Evolutionary conservation across 495 filamentous ascomycete species (phyloP), one percentile per base, ranked within the genome.

Genomic region (Neurospora sp.): DNA sequence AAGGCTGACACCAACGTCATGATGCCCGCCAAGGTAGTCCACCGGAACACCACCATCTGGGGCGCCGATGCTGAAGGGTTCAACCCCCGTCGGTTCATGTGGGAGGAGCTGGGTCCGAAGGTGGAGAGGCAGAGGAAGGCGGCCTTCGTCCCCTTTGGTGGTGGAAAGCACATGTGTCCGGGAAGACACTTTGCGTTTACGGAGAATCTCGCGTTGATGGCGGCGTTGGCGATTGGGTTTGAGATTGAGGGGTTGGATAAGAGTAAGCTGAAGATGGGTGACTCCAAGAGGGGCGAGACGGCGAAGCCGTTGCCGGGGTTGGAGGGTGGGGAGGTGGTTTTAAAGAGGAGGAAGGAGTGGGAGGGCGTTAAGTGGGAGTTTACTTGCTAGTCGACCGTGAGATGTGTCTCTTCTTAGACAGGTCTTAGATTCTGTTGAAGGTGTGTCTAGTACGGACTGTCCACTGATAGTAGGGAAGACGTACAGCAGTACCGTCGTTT

Each of bases 161-260:
- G 84, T 5, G 85, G 85, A 9, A 76, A 73, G 69, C 77, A 80
- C 18, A 40, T 86, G 27, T 87, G 85, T 74, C 85, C 85, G 1
- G 85, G 85, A 0, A 73, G 83, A 8, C 74, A 79, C 69, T 85
- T 86, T 74, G 85, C 85, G 8, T 75, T 77, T 20, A 79, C 79
- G 9, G 84, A 85, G 74, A 83, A 82, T 48, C 59, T 81, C 38
- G 77, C 79, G 9, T 72, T 82, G 40, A 76, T 81, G 40, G 78
- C 77, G 3, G 77, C 80, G 35, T 42, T 86, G 38, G 72, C 82
- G 3, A 44, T 82, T 22, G 76, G 81, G 9, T 87, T 81, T 74
- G 83, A 87, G 3, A 69, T 84, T 8, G 68, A 73, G 20, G 74
- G 70, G 0, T 72, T 73, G 20, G 12, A 68, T 69, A 41, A 12